A percentile compares a stretch with the other conserved stretches of the same genome.
Evolutionary conservation across 192 early-diverging fungal genomes (phyloP).

Genomic region (Mortierella hygrophila): DNA sequence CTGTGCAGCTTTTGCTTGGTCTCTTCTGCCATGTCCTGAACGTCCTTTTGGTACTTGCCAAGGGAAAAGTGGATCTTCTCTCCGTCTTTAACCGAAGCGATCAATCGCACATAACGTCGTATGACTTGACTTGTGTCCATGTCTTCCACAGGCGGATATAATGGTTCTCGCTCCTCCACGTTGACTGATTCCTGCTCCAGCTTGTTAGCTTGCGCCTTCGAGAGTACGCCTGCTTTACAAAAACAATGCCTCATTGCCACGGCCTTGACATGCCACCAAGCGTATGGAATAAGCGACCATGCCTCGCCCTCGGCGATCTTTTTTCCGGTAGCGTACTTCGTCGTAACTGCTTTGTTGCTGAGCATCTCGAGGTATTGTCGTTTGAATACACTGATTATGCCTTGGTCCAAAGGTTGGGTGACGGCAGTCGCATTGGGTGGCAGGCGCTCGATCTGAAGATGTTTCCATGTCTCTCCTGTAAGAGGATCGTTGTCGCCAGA

Average conservation of each 20-base stretch:
- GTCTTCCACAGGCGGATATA: not conserved
- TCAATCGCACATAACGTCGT: not conserved
- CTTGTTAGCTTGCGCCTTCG: no score
- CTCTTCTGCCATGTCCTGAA: not conserved
- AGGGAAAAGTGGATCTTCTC: not conserved
- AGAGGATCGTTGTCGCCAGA: not conserved
- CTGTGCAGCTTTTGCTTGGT: not conserved
- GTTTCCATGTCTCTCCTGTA: conserved; percentile 1
- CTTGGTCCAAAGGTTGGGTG: conserved; percentile 15
- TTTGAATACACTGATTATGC: no score
- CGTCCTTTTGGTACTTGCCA: not conserved
- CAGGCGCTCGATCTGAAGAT: conserved; percentile 11
- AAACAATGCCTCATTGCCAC: no score
- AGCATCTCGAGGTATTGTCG: no score
- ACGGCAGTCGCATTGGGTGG: conserved; percentile 18
- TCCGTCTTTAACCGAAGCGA: not conserved
- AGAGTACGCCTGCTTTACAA: no score
- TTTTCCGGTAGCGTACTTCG: no score
- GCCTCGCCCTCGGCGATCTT: no score
- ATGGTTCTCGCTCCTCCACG: not conserved
- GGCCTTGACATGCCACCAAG: no score
- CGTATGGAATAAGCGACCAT: no score
- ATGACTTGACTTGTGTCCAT: not conserved
- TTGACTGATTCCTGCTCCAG: not conserved
- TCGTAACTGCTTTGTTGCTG: no score